phyloP scores from a whole-genome alignment of 176 grass and related monocot genomes.

The Oryza longistaminata region DNA sequence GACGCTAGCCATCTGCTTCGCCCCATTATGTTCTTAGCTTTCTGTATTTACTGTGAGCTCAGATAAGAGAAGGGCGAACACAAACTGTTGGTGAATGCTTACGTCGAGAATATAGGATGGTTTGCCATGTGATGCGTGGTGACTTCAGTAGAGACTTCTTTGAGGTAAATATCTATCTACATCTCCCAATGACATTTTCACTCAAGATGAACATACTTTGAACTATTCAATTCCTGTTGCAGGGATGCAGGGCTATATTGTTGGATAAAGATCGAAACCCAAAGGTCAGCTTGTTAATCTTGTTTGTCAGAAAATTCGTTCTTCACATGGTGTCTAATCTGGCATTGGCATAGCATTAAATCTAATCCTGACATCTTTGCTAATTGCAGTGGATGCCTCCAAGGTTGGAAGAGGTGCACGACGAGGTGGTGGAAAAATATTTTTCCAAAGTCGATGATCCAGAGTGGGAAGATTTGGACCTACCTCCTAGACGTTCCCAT shows the following conservation, averaged over 20 bases:
- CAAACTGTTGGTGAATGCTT: constrained; percentile 83
- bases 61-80: constrained; percentile 89
- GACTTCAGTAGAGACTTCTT: constrained; percentile 91
- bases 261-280: constrained; percentile 88
- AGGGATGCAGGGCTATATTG: constrained; percentile 94
- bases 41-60: constrained; percentile 5
- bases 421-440: constrained; percentile 53
- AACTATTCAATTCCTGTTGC: constrained; percentile 31
- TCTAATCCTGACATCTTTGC: background rate
- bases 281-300: constrained; percentile 50
- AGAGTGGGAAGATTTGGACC: constrained; percentile 75
- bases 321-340: background rate
- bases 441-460: constrained; percentile 73
- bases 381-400: constrained; percentile 87
- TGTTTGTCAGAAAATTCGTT: constrained; percentile 16
- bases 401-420: constrained; percentile 68
- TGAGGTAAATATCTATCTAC: constrained; percentile 58
- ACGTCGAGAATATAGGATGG: constrained; percentile 86
- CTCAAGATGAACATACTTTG: background rate
- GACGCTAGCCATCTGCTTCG: background rate
- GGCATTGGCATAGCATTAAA: background rate
- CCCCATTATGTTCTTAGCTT: background rate
- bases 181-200: background rate
- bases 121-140: constrained; percentile 85
- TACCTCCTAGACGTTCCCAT: constrained; percentile 39